phyloP scores from a whole-genome alignment of 225 moss, liverwort and hornwort genomes.

The Climacium dendroides region DNA sequence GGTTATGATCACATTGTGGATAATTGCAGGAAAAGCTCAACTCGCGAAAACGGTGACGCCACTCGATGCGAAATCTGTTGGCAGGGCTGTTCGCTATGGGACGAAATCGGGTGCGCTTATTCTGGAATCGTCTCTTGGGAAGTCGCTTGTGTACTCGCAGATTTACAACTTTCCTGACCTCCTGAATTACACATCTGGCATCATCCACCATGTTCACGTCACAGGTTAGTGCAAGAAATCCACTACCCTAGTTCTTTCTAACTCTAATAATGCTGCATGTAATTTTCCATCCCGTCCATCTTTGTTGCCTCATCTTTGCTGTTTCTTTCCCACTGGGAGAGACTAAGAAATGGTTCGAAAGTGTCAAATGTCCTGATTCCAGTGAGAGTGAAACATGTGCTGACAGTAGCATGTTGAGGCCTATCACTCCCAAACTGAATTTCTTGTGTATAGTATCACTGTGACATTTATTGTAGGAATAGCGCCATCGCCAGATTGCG shows the following conservation, averaged over 20 bases:
- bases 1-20: background rate
- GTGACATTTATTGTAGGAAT: background rate
- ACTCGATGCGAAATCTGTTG: constrained; percentile 25
- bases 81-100: constrained; percentile 27
- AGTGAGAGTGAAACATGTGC: background rate
- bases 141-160: constrained; percentile 37
- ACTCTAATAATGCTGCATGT: background rate
- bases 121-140: background rate
- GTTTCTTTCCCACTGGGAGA: background rate
- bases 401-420: background rate
- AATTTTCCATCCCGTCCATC: background rate
- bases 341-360: background rate
- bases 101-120: constrained; percentile 1
- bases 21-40: constrained; percentile 35
- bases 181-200: constrained; percentile 48
- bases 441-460: background rate
- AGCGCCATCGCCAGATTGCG: background rate
- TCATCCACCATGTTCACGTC: constrained; percentile 47
- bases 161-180: constrained; percentile 33
- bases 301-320: background rate
- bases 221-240: background rate
- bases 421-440: background rate
- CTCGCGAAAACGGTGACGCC: constrained; percentile 24
- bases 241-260: background rate
- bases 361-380: background rate